Base-by-base conservation (phyloP, 2,329 filamentous ascomycete species). In the Sporothrix schenckii region DNA sequence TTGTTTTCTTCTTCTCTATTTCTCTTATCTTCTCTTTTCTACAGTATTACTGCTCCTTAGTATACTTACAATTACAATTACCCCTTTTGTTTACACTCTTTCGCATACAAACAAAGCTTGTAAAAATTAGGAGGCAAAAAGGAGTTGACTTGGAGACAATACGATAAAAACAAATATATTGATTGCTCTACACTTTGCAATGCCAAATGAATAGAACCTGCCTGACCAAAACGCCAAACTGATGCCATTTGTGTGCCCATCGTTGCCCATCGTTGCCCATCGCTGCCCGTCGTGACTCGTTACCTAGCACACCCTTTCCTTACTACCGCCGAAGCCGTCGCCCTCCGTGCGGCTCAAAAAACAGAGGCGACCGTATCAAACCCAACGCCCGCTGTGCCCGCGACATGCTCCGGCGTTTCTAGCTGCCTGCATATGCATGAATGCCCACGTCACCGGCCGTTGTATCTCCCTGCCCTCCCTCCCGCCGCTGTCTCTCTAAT, bases 401-500 rank as follows among this genome's bases (percentile, higher is more conserved):
- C 3, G 34, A 52, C 24, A 49, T 13, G 24, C 19, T 39, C 24
- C 11, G 54, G 27, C 39, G 68, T 13, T 16, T 44, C 68, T 69
- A 69, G 34, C 56, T 69, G 47, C 54, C 53, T 3, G 53, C 5
- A 24, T 14, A n/a, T 24, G 41, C 11, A 44, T 16, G 41, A 4
- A n/a, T 4, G 39, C 7, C 60, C 19, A 27, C 21, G 24, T 19
- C 60, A 10, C 21, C 39, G 39, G 6, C 30, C 2, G 30, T 14
- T 41, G 16, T 11, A 5, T n/a, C 30, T 6, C 5, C 14, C 16
- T 27, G 1, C 4, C 16, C 16, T 6, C 14, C 3, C n/a, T 11
- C 21, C 27, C 49, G 30, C 44, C 34, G 10, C 21, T 44, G 52
- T 5, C 13, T 21, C 7, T 92, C 91, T 80, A 93, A 86, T 74